These are phyloP conservation scores for Amanita muscaria DNA, from an alignment of 768 basidiomycete genomes.

Conservation along the genomic window DNA sequence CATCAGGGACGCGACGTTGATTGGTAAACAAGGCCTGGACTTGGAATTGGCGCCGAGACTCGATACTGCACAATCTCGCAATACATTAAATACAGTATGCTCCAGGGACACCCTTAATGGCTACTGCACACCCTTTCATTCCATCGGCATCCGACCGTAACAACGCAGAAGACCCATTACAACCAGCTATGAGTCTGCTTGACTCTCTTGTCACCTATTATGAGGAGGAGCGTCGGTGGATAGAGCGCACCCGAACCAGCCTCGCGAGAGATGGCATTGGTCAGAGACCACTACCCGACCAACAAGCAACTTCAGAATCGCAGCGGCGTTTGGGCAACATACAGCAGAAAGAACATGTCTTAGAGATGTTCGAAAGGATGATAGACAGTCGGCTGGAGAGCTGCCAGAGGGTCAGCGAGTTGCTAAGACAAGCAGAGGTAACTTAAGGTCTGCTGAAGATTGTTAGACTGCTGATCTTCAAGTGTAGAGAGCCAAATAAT, in stretches of 20 bases:
- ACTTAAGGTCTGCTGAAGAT: too few relatives aligned
- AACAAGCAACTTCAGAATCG: too few relatives aligned
- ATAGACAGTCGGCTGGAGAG: constrained; percentile 72
- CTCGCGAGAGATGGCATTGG: constrained; percentile 35
- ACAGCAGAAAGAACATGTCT: constrained; percentile 37
- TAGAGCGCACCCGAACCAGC: constrained; percentile 53
- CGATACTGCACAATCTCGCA: too few relatives aligned
- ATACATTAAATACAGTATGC: constrained; percentile 9
- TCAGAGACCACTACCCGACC: too few relatives aligned
- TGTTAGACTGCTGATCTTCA: too few relatives aligned
- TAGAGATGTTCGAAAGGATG: constrained; percentile 64
- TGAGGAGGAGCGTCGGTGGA: constrained; percentile 64
- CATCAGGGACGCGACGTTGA: constrained; percentile 10
- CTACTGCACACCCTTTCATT: constrained; percentile 28
- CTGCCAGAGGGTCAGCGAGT: constrained; percentile 54
- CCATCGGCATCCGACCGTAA: constrained; percentile 17
- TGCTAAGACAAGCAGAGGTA: constrained; percentile 35
- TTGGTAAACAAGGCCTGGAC: too few relatives aligned
- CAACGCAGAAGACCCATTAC: constrained; percentile 23
- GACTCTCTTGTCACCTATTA: constrained; percentile 60
- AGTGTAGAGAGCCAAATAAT: too few relatives aligned
- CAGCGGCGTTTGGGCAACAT: too few relatives aligned
- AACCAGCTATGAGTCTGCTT: constrained; percentile 48
- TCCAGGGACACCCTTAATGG: constrained; percentile 10
- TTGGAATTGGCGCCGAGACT: too few relatives aligned